phyloP scores from a whole-genome alignment of 768 basidiomycete genomes.

The Brasilioporus rufonigricans region DNA sequence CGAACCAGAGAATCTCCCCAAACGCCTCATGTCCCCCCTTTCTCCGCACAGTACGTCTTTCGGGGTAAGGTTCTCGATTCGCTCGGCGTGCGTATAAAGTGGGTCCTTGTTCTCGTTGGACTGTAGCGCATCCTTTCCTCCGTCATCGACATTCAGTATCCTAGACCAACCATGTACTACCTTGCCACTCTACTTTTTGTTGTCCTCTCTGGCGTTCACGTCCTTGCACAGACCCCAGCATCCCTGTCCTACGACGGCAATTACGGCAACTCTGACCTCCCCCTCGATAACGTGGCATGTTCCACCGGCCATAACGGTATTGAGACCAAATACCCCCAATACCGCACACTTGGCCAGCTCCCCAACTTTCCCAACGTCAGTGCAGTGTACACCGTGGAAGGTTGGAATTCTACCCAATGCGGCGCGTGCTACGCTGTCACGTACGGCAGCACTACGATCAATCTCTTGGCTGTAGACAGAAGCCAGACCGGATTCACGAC shows the following conservation, averaged over 20 bases:
- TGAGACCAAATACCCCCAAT: slow-evolving; percentile 24
- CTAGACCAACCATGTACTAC: slow-evolving; percentile 26
- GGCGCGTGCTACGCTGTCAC: slow-evolving; percentile 33
- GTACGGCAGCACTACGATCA: slow-evolving; percentile 35
- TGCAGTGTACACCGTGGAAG: slow-evolving; percentile 23
- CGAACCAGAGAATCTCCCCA: background rate
- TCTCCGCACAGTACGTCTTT: background rate
- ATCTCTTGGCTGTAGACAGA: slow-evolving; percentile 54
- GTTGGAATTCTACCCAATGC: slow-evolving; percentile 25
- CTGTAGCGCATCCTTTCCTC: background rate
- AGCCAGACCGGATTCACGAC: slow-evolving; percentile 41
- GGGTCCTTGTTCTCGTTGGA: background rate
- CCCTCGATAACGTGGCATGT: slow-evolving; percentile 35
- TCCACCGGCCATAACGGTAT: slow-evolving; percentile 40
- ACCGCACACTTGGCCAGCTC: slow-evolving; percentile 37
- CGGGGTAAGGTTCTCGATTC: background rate
- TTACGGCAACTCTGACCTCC: slow-evolving; percentile 32
- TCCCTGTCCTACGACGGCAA: slow-evolving; percentile 37
- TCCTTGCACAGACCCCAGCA: slow-evolving; percentile 18
- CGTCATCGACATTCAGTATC: background rate
- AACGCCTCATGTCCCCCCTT: background rate
- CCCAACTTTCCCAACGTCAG: slow-evolving; percentile 39
- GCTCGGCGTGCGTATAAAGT: slow-evolving; percentile 19
- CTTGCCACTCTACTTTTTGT: slow-evolving; percentile 14
- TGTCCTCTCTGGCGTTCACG: slow-evolving; percentile 17